Base-by-base conservation (phyloP, 345 rosid genomes). In the Populus deltoides region DNA sequence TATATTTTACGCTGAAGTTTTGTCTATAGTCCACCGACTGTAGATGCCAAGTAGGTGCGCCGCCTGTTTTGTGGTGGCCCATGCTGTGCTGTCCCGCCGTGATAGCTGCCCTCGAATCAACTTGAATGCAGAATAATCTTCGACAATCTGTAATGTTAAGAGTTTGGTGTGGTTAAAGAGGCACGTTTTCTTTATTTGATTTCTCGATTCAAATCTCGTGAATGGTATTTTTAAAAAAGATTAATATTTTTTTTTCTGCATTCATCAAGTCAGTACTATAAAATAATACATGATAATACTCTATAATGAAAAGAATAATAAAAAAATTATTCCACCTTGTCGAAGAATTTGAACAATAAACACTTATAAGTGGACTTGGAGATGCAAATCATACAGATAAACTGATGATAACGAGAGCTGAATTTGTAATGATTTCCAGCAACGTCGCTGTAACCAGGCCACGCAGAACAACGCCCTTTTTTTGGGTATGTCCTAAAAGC, bases 1-100 rank as follows among this genome's bases (percentile, higher is more conserved):
- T 77, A 31, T 70, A 70, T 70, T 77, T 53, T 43, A 77, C 74
- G 80, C 80, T 29, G 41, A 41, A 74, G 36, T 11, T 70, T 68
- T 39, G 29, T 57, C 29, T 16, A 31, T 41, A 57, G 70, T 15
- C 74, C 29, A 15, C 80, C 59, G 70, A 70, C 9, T 69, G 22
- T 69, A 25, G 74, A 68, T 68, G 79, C 36, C 17, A 38, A 36
- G 67, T 76, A 53, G 68, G 80, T 59, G 66, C 74, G 41, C 73
- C 79, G 67, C 49, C 68, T 11, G 5, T 43, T 31, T 11, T 20
- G 20, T 10, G 18, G 41, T 24, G 38, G 47, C n/a, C 59, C 45
- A 18, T 22, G 38, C 10, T 31, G 36, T 1, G 65, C 27, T 76
- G 74, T 76, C 79, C 3, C 17, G 24, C 72, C 66, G n/a, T 75